A percentile compares a stretch with the other conserved stretches of the same genome.
Conservation (phyloP, 2,329 filamentous ascomycete genomes). For the Ophiostoma ips region DNA sequence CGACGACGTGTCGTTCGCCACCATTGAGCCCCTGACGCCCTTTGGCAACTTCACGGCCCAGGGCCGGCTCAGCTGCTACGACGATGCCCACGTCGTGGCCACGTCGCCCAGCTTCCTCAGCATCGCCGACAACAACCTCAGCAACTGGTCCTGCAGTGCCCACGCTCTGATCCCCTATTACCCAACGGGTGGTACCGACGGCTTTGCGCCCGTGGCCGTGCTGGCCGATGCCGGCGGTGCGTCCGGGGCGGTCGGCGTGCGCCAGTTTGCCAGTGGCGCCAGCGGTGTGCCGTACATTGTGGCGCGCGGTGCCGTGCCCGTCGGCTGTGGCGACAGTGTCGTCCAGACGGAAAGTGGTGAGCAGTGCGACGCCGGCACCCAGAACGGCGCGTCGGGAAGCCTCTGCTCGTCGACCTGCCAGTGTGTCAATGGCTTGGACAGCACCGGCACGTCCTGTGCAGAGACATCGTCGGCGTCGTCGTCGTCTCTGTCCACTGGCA, state of each 20-base stretch:
- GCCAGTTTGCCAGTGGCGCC: slow-evolving; percentile 23
- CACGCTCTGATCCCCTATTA: slow-evolving; percentile 27
- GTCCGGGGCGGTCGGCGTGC: slow-evolving; percentile 19
- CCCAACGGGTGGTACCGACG: slow-evolving; percentile 21
- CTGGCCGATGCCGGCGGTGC: slow-evolving; percentile 19
- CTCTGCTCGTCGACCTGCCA: slow-evolving; percentile 26
- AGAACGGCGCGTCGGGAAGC: slow-evolving; percentile 21
- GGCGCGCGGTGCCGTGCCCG: slow-evolving; percentile 26
- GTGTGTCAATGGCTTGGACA: slow-evolving; percentile 15
- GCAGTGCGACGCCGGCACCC: slow-evolving; percentile 26
- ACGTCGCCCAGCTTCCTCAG: slow-evolving; percentile 18
- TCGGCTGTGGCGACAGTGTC: slow-evolving; percentile 26
- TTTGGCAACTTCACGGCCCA: slow-evolving; percentile 27
- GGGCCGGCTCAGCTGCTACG: slow-evolving; percentile 25
- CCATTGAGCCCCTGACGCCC: slow-evolving; percentile 17
- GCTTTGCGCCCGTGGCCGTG: slow-evolving; percentile 27
- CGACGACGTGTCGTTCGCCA: slow-evolving; percentile 13
- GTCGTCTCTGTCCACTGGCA: no score
- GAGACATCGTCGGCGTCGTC: not conserved
- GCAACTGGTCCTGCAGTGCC: slow-evolving; percentile 28
- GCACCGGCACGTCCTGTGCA: not conserved
- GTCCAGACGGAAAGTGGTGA: slow-evolving; percentile 20
- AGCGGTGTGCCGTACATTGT: slow-evolving; percentile 29
- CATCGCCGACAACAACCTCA: slow-evolving; percentile 24
- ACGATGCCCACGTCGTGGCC: slow-evolving; percentile 27